phyloP scores from a whole-genome alignment of 495 filamentous ascomycete genomes.

The Talaromyces thailandensis region DNA sequence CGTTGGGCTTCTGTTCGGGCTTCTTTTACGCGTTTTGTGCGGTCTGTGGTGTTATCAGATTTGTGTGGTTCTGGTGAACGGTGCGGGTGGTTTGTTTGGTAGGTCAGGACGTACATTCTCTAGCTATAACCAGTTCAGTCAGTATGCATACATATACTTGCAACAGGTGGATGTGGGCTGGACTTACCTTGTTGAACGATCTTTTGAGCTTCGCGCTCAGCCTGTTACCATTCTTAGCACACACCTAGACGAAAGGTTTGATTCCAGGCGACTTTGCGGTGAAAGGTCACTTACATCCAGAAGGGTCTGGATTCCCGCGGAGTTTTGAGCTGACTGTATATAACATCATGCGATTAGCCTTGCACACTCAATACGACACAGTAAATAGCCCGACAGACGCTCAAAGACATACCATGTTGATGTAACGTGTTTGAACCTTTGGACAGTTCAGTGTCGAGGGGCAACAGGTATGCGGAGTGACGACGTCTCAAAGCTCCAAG shows the following conservation, averaged over 20 bases:
- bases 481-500: neutral
- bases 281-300: slow-evolving; percentile 85
- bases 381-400: neutral
- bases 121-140: slow-evolving; percentile 38
- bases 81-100: neutral
- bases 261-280: neutral
- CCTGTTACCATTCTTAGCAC: slow-evolving; percentile 46
- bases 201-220: slow-evolving; percentile 97
- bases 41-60: slow-evolving; percentile 47
- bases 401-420: neutral
- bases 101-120: slow-evolving; percentile 52
- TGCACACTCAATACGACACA: neutral
- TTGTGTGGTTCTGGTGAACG: neutral
- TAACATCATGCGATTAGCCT: neutral
- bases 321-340: slow-evolving; percentile 89
- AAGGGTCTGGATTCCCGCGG: slow-evolving; percentile 92
- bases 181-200: slow-evolving; percentile 86
- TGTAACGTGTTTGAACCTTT: neutral
- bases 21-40: slow-evolving; percentile 93
- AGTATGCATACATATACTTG: slow-evolving; percentile 12
- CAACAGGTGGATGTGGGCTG: neutral
- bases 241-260: neutral
- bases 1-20: slow-evolving; percentile 93
- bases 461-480: neutral
- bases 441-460: neutral